Evolutionary conservation across 495 filamentous ascomycete species (phyloP), one percentile per base, ranked within the genome.

Genomic region (Penicillium cosmopolitanum): DNA sequence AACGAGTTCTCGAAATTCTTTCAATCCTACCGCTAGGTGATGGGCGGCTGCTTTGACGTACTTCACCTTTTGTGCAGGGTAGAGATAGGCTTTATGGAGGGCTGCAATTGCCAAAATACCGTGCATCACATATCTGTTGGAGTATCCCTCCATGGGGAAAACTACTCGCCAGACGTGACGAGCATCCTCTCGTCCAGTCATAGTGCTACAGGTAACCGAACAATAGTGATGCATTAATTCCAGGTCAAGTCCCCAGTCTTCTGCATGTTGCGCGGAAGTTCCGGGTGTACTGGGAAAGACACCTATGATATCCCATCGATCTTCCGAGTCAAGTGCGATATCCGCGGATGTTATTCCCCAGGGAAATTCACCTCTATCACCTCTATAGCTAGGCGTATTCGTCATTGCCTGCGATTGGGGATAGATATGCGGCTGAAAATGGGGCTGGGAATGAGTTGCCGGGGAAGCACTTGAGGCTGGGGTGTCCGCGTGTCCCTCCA

Each of bases 21-120:
- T 59, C 51, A 57, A 44, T 16, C 51, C 57, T 12, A 35, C 72
- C 23, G 63, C 74, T 65, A 53, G 58, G 59, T 57, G 64, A 53
- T 52, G 77, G 33, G 55, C 69, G 52, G 58, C 58, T 2, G 61
- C 72, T 60, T 68, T 79, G 66, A 40, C 70, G 67, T 66, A 58
- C 15, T 53, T 55, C 34, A 61, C 51, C 0, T 52, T 43, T 21
- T 62, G 55, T 15, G 9, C 42, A 4, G 46, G 16, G 23, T 51
- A 59, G 9, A 70, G 56, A 47, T 65, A 64, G 16, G 65, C 58
- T n/a, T 78, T 66, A 36, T 79, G 76, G 15, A 76, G 53, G 15
- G 76, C 74, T 10, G 76, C 66, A 10, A 79, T 60, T 10, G 76
- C 75, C 16, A 79, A 61, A 18, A 79, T 58, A 34, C 76, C 76